Base-by-base conservation (phyloP, 2,329 filamentous ascomycete species). In the Thielaviopsis euricoi region DNA sequence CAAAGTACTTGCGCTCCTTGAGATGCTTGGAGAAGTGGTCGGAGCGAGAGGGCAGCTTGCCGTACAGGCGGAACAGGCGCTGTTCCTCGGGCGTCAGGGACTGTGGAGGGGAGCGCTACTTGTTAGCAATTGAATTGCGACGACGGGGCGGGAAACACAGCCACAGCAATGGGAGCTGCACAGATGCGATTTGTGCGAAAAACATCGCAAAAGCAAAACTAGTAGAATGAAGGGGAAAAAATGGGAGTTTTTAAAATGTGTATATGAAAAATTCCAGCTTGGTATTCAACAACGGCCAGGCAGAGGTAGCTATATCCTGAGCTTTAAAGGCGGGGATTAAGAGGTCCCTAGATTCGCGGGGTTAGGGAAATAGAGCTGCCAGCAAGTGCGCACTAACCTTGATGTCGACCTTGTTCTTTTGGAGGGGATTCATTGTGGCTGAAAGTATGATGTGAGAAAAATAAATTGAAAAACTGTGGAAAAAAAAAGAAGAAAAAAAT, bases 1-100 rank as follows among this genome's bases (percentile, higher is more conserved):
- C 89, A 73, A 96, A 96, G 76, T 95, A 96, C 76, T 95, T 98
- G 76, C 93, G 90, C 72, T 97, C 93, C 80, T 96, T 96, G 69
- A 97, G 82, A 70, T 97, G 95, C 78, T 97, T 97, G 77, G 94
- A 89, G 66, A 97, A 85, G 67, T 96, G 81, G 72, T 96, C 91
- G 71, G 90, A 94, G 72, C 93, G 93, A 72, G 87, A 95, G 63
- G 93, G 93, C 61, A 97, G 85, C 75, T 97, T 97, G 74, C 93
- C 93, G 73, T 98, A 98, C 63, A 97, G 85, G 64, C 90, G 87
- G 79, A 97, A 93, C 68, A 97, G 85, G 63, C 88, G 87, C 74
- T 96, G 90, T 78, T 98, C 93, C 67, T 98, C 93, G 62, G 90
- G 85, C 57, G 86, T 87, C 73, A 98, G 81, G 64, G 88, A 87